phyloP scores from a whole-genome alignment of 192 early-diverging fungal genomes.

The Geranomyces michiganensis region DNA sequence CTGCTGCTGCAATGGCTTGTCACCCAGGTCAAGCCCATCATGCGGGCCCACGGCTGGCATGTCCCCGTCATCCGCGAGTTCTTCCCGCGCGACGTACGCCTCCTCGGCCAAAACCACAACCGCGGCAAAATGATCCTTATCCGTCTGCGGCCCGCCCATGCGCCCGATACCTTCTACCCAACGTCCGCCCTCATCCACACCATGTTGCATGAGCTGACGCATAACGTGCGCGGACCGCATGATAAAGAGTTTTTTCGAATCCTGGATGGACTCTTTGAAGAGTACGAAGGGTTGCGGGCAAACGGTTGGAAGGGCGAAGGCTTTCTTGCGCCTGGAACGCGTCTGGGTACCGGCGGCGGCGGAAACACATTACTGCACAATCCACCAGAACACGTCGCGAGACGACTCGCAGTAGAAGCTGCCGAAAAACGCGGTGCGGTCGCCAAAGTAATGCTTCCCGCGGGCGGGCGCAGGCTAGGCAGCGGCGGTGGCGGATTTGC shows the following conservation, averaged over 20 bases:
- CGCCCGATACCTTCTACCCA: slow-evolving; percentile 58
- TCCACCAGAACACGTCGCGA: slow-evolving; percentile 37
- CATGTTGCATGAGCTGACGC: slow-evolving; percentile 73
- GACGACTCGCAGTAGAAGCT: slow-evolving; percentile 52
- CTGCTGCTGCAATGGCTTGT: not conserved
- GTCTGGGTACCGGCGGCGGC: slow-evolving; percentile 46
- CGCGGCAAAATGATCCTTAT: slow-evolving; percentile 66
- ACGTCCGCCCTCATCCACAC: slow-evolving; percentile 71
- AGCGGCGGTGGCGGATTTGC: slow-evolving; percentile 36
- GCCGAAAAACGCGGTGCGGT: slow-evolving; percentile 54
- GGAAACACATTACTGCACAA: slow-evolving; percentile 21
- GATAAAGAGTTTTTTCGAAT: slow-evolving; percentile 68
- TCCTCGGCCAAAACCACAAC: slow-evolving; percentile 75
- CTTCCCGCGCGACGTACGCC: slow-evolving; percentile 50
- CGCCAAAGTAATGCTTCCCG: slow-evolving; percentile 57
- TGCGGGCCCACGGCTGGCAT: slow-evolving; percentile 66
- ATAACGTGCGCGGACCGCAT: slow-evolving; percentile 63
- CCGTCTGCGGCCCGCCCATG: slow-evolving; percentile 60
- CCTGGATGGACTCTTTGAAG: slow-evolving; percentile 58
- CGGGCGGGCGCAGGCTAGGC: slow-evolving; percentile 56
- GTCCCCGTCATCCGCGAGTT: slow-evolving; percentile 64
- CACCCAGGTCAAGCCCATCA: slow-evolving; percentile 67
- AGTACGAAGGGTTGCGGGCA: slow-evolving; percentile 59
- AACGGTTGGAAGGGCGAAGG: slow-evolving; percentile 61
- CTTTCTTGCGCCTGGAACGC: slow-evolving; percentile 53